A percentile compares a stretch with the other conserved stretches of the same genome.
These are phyloP conservation scores for Xerophyta viscosa DNA, from an alignment of 106 monocot species.

Conservation along the genomic window DNA sequence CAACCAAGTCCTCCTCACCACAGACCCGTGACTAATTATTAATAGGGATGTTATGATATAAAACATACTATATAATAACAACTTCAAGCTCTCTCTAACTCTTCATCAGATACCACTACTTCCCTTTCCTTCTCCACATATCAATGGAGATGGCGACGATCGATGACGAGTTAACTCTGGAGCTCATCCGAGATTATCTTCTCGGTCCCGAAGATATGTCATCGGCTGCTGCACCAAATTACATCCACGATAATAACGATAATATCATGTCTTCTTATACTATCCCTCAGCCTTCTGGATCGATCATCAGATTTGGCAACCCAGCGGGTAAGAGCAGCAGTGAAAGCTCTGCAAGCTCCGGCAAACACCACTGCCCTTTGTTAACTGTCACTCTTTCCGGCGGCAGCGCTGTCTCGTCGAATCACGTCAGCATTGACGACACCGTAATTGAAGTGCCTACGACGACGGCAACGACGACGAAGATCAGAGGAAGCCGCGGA, in stretches of 20 bases:
- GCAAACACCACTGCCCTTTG: conserved; percentile 6
- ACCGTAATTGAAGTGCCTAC: not conserved
- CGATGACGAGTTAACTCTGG: conserved; percentile 16
- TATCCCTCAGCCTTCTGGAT: not conserved
- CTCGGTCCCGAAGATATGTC: conserved; percentile 4
- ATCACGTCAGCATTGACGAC: too few species aligned
- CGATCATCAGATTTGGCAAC: conserved; percentile 19
- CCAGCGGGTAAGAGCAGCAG: not conserved
- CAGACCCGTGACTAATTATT: too few species aligned
- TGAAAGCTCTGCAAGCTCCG: not conserved
- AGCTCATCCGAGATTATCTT: conserved; percentile 33
- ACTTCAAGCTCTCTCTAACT: not conserved
- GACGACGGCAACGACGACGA: conserved; percentile 1
- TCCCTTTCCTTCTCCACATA: too few species aligned
- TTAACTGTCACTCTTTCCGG: not conserved
- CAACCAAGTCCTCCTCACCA: too few species aligned
- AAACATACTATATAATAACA: too few species aligned
- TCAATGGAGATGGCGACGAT: not conserved
- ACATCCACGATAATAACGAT: not conserved
- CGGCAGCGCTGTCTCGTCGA: not conserved
- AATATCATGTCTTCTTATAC: conserved; percentile 6
- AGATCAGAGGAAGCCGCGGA: not conserved
- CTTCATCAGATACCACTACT: too few species aligned
- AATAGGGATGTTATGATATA: too few species aligned
- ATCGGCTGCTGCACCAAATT: not conserved